Evolutionary conservation across 2,329 filamentous ascomycete species (phyloP), one percentile per base, ranked within the genome.

Genomic region (Parastagonospora avenae): DNA sequence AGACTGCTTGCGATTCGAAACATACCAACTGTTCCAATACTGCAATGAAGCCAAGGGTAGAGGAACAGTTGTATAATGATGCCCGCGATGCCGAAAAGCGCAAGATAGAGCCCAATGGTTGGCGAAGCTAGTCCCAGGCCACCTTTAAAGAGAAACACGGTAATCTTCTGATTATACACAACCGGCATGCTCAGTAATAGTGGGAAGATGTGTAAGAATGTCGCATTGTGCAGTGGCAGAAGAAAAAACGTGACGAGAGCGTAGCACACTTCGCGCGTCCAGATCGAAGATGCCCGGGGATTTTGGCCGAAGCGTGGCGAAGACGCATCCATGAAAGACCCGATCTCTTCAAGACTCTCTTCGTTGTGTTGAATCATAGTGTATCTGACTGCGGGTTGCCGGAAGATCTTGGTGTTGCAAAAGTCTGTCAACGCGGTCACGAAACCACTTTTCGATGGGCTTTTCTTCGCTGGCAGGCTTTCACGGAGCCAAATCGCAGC

Each of bases 401-500:
- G 14, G 19, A 45, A 33, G 68, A 73, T 29, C 43, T 39, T 37
- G 16, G 60, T 55, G 24, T 64, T 67, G 2, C 76, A 9, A 6
- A 59, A 61, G 2, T 62, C 57, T n/a, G 50, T 52, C 1, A 78
- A 46, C 48, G 64, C 71, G n/a, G 58, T 54, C 1, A 70, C 67
- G 7, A 77, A 27, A 68, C 65, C 44, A 78, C 76, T 24, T 32
- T 60, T 56, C 53, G 62, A 63, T 46, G 66, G 58, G 55, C 62
- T 24, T 3, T 24, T 24, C 60, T 42, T 72, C 31, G 28, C 62
- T 50, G 45, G 75, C 62, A 52, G 63, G 24, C 74, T 78, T 59
- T 90, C 87, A 65, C 88, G 84, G 1, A 90, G 76, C 15, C 83
- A 85, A n/a, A 90, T 75, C 47, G 86, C 76, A 2, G 87, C 79